These are phyloP conservation scores for Coniochaeta pulveracea DNA, from an alignment of 2,329 filamentous ascomycete species.

Conservation along the genomic window DNA sequence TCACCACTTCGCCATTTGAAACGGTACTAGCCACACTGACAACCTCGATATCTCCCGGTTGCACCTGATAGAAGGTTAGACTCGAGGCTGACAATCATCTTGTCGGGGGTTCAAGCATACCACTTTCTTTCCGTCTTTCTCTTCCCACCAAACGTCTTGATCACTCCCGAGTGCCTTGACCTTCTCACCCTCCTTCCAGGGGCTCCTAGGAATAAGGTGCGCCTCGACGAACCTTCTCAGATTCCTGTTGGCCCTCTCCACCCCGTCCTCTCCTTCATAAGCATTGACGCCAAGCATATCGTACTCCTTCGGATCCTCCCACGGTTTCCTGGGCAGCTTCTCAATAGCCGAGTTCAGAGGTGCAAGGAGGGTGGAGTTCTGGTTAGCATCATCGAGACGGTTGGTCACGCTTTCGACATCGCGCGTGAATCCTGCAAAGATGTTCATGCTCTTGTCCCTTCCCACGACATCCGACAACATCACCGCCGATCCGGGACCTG, in stretches of 20 bases:
- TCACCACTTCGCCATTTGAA: slow-evolving; percentile 71
- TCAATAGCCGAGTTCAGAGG: slow-evolving; percentile 77
- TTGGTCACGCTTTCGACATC: slow-evolving; percentile 58
- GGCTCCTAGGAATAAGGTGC: slow-evolving; percentile 65
- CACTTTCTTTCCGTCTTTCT: slow-evolving; percentile 52
- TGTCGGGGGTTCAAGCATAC: too few species aligned
- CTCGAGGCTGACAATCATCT: too few species aligned
- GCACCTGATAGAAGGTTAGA: slow-evolving; percentile 45
- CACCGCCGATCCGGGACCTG: slow-evolving; percentile 33
- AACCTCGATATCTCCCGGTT: slow-evolving; percentile 73
- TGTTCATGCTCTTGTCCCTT: slow-evolving; percentile 65
- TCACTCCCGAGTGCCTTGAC: slow-evolving; percentile 53
- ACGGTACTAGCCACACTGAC: slow-evolving; percentile 63
- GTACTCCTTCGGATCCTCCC: slow-evolving; percentile 71
- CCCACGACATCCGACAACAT: slow-evolving; percentile 79
- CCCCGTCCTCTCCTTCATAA: slow-evolving; percentile 65
- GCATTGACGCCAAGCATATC: slow-evolving; percentile 52
- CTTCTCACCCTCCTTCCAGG: slow-evolving; percentile 61
- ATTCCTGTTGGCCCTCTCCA: slow-evolving; percentile 67
- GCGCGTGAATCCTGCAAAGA: slow-evolving; percentile 73
- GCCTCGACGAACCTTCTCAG: slow-evolving; percentile 72
- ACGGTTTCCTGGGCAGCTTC: slow-evolving; percentile 70
- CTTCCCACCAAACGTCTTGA: slow-evolving; percentile 74
- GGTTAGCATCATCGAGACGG: slow-evolving; percentile 53
- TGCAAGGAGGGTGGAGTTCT: slow-evolving; percentile 77